Evolutionary conservation across 106 monocot species (phyloP).

Genomic region (Acanthochlamys bracteata): DNA sequence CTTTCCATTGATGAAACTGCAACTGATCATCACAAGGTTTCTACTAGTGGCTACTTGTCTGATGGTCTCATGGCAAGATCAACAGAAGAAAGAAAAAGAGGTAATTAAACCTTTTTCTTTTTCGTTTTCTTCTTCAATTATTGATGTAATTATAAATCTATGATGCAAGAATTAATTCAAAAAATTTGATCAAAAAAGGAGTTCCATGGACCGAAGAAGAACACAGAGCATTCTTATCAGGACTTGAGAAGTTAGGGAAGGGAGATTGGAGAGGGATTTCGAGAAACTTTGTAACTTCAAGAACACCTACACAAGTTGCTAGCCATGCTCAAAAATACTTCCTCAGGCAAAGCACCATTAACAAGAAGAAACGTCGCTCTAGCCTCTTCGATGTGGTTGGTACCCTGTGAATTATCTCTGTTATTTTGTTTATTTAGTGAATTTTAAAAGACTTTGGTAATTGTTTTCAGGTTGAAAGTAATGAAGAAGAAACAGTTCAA

Average conservation of each 20-base stretch:
- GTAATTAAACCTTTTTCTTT: constrained; percentile 6
- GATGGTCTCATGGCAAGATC: constrained; percentile 22
- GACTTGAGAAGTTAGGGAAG: constrained; percentile 29
- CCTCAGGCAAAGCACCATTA: constrained; percentile 27
- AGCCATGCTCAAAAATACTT: constrained; percentile 47
- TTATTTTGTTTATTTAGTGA: background rate
- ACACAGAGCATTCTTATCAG: constrained; percentile 24
- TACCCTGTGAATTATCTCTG: too few species aligned
- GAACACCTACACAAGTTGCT: constrained; percentile 41
- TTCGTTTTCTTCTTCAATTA: background rate
- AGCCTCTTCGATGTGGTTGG: constrained; percentile 30
- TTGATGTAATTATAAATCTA: too few species aligned
- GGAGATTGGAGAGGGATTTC: constrained; percentile 47
- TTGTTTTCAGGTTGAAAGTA: constrained; percentile 6
- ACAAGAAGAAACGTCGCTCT: constrained; percentile 21
- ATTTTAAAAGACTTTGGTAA: too few species aligned
- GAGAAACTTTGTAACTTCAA: constrained; percentile 24
- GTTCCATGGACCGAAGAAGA: constrained; percentile 39
- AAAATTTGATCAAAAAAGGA: constrained; percentile 12
- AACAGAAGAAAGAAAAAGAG: constrained; percentile 30
- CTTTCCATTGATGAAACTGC: constrained; percentile 22
- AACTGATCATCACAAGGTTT: constrained; percentile 3
- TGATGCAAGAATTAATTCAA: too few species aligned
- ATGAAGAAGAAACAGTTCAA: constrained; percentile 1
- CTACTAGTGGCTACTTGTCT: constrained; percentile 23